Conservation (phyloP, 192 early-diverging fungal species). For the Phlyctochytrium planicorne region DNA sequence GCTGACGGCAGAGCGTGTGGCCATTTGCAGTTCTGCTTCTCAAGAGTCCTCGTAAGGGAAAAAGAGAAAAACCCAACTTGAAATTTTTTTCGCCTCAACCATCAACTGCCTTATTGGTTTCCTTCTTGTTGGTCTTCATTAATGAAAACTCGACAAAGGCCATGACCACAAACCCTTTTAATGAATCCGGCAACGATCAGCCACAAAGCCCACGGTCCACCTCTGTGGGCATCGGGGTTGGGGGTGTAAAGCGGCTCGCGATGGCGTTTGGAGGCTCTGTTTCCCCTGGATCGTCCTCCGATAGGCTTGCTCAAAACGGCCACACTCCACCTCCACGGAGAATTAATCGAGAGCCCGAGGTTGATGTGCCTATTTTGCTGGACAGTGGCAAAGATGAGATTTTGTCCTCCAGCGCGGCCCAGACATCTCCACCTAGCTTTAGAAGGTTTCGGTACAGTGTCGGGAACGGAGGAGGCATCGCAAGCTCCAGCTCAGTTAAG, state of each 20-base stretch:
- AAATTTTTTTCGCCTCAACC: no score
- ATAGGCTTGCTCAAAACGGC: background rate
- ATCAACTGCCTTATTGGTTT: no score
- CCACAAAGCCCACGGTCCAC: no score
- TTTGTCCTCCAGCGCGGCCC: background rate
- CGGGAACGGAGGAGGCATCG: background rate
- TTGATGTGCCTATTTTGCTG: background rate
- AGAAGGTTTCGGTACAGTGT: background rate
- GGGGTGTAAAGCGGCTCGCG: background rate
- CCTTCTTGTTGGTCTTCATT: no score
- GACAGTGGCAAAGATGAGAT: background rate
- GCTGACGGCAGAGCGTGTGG: constrained; percentile 52
- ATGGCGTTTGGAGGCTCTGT: background rate
- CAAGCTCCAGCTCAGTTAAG: background rate
- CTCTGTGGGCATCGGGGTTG: no score
- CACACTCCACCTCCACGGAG: background rate
- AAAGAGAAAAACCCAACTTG: constrained; percentile 1
- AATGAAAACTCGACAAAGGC: no score
- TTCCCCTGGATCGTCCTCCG: background rate
- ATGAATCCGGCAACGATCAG: no score
- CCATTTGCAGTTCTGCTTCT: constrained; percentile 3
- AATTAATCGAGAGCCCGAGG: background rate
- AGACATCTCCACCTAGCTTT: background rate
- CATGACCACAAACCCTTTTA: no score
- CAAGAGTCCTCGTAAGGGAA: background rate